phyloP scores from a whole-genome alignment of 2,329 filamentous ascomycete genomes.

The Monilinia laxa region DNA sequence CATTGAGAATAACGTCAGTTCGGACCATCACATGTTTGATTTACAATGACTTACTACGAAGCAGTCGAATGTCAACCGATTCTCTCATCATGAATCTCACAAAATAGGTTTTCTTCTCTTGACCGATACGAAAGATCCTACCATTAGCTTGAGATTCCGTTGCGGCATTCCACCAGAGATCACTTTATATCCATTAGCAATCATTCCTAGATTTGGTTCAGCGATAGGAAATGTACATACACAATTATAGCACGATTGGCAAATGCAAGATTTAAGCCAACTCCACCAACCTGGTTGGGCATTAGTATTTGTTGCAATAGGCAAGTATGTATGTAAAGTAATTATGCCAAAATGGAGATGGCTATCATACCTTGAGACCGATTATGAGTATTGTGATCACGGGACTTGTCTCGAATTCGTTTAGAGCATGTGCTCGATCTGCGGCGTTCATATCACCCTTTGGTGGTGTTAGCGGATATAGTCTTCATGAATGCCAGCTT shows the following conservation, averaged over 20 bases:
- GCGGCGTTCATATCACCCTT: conserved; percentile 1
- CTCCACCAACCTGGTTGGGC: not conserved
- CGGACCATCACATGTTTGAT: not conserved
- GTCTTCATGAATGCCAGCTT: not conserved
- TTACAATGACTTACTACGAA: not conserved
- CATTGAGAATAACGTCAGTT: not conserved
- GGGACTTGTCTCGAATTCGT: not conserved
- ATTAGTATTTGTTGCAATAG: no score
- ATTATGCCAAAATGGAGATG: no score
- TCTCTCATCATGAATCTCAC: not conserved
- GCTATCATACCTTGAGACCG: not conserved
- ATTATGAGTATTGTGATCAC: not conserved
- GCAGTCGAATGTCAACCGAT: not conserved
- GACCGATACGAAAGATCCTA: conserved; percentile 6
- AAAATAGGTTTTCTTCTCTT: conserved; percentile 6
- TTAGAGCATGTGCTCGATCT: not conserved
- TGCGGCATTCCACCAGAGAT: conserved; percentile 12
- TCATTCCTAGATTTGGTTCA: not conserved
- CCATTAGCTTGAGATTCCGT: conserved; percentile 5
- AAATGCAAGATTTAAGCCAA: conserved; percentile 10
- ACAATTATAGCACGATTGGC: conserved; percentile 13
- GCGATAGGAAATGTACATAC: not conserved
- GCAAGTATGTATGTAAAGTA: no score
- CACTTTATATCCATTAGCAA: not conserved
- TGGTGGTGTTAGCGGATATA: not conserved